Evolutionary conservation across 768 basidiomycete genomes (phyloP).

Genomic region (Pholiota microspora): DNA sequence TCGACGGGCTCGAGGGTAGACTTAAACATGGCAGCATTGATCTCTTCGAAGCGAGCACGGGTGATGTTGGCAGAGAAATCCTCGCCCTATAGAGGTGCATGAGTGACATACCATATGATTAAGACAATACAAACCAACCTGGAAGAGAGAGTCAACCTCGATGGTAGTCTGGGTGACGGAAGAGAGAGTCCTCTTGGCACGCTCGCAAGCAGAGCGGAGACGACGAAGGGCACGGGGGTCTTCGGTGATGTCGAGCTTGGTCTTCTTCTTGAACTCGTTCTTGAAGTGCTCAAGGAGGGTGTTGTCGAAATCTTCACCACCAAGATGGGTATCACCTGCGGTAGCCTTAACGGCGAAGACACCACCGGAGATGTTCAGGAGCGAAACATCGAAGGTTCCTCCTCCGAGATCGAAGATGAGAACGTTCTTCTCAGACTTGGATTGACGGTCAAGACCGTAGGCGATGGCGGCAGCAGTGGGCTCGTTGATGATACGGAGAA

Average conservation of each 20-base stretch:
- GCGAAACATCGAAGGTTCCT: slow-evolving; percentile 97
- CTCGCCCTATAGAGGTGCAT: slow-evolving; percentile 70
- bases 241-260: slow-evolving; percentile 65
- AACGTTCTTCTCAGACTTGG: slow-evolving; percentile 87
- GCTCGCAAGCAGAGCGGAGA: slow-evolving; percentile 96
- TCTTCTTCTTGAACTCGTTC: slow-evolving; percentile 95
- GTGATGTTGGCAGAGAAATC: slow-evolving; percentile 99
- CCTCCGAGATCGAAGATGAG: slow-evolving; percentile 98
- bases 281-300: slow-evolving; percentile 98
- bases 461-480: slow-evolving; percentile 98
- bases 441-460: slow-evolving; percentile 97
- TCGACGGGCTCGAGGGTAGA: slow-evolving; percentile 93
- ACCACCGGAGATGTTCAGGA: slow-evolving; percentile 94
- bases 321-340: slow-evolving; percentile 96
- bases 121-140: neutral
- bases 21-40: slow-evolving; percentile 95
- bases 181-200: slow-evolving; percentile 97
- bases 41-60: slow-evolving; percentile 95
- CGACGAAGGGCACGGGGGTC: slow-evolving; percentile 96
- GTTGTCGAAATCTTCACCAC: slow-evolving; percentile 98
- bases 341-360: slow-evolving; percentile 99
- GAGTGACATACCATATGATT: neutral
- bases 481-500: slow-evolving; percentile 98
- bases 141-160: slow-evolving; percentile 94
- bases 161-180: slow-evolving; percentile 96